phyloP scores from a whole-genome alignment of 768 basidiomycete species.

The Pleurotus djamor region DNA sequence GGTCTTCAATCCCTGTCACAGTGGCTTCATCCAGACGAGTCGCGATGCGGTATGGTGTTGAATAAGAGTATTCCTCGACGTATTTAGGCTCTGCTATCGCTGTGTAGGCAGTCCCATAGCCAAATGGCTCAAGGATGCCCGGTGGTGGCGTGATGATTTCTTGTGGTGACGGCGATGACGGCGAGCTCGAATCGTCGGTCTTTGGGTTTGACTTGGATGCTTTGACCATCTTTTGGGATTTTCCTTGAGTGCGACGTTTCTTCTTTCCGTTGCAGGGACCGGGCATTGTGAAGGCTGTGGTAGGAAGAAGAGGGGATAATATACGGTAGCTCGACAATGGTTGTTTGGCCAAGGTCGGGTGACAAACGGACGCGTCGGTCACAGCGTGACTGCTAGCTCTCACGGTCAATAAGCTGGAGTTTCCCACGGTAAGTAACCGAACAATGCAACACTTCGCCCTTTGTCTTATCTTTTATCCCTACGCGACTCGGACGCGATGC shows the following conservation, averaged over 20 bases:
- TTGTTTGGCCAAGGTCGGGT: not conserved
- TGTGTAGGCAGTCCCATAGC: not conserved
- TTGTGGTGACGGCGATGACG: not conserved
- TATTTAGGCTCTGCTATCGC: not conserved
- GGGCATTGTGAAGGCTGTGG: constrained; percentile 39
- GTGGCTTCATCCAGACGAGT: not conserved
- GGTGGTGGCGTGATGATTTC: not conserved
- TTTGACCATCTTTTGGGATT: constrained; percentile 22
- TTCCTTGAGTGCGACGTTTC: constrained; percentile 29
- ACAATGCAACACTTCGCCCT: too few species aligned
- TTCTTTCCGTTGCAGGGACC: constrained; percentile 57
- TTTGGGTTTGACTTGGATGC: constrained; percentile 20
- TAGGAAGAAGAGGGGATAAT: not conserved
- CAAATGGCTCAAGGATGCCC: not conserved
- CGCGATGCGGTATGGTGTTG: not conserved
- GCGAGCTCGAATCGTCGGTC: not conserved
- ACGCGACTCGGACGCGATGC: too few species aligned
- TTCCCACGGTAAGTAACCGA: not conserved
- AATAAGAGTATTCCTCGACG: not conserved
- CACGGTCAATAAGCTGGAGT: not conserved
- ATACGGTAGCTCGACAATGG: not conserved
- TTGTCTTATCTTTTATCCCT: too few species aligned
- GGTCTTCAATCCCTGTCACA: not conserved
- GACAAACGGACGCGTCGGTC: not conserved
- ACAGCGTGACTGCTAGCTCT: not conserved